These are phyloP conservation scores for Claviceps lovelessii DNA, from an alignment of 2,329 filamentous ascomycete species.

Conservation along the genomic window DNA sequence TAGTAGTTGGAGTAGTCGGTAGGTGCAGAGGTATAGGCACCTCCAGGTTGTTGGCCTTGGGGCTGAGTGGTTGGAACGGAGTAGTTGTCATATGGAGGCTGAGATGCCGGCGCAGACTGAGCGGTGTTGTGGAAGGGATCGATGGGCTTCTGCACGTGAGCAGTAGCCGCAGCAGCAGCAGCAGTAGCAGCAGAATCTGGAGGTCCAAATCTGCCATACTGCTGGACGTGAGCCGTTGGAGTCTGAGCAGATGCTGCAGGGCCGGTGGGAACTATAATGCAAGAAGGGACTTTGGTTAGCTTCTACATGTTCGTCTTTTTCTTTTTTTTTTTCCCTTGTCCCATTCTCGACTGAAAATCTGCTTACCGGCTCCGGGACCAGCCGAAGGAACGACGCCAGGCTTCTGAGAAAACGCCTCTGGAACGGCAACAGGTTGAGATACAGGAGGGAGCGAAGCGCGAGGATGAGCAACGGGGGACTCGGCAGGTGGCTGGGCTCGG, in stretches of 20 bases:
- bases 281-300: constrained; percentile 7
- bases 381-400: constrained; percentile 25
- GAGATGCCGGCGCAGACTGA: constrained; percentile 47
- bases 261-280: constrained; percentile 7
- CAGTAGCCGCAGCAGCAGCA: constrained; percentile 32
- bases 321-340: no score
- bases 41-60: constrained; percentile 43
- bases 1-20: constrained; percentile 79
- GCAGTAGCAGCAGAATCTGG: constrained; percentile 40
- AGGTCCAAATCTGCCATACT: constrained; percentile 57
- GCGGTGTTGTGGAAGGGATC: constrained; percentile 53
- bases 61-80: constrained; percentile 45
- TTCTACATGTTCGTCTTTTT: neutral
- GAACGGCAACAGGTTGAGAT: constrained; percentile 36
- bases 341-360: neutral
- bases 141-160: constrained; percentile 60
- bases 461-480: constrained; percentile 76
- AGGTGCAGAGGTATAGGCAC: constrained; percentile 57
- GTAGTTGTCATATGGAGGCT: constrained; percentile 48
- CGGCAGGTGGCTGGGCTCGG: constrained; percentile 78
- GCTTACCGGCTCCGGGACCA: constrained; percentile 21
- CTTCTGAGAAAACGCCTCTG: constrained; percentile 44
- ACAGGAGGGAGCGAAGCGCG: constrained; percentile 75
- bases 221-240: constrained; percentile 43
- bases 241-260: constrained; percentile 24